phyloP scores from a whole-genome alignment of 1,284 basidiomycete genomes.

The Irpex sp. region DNA sequence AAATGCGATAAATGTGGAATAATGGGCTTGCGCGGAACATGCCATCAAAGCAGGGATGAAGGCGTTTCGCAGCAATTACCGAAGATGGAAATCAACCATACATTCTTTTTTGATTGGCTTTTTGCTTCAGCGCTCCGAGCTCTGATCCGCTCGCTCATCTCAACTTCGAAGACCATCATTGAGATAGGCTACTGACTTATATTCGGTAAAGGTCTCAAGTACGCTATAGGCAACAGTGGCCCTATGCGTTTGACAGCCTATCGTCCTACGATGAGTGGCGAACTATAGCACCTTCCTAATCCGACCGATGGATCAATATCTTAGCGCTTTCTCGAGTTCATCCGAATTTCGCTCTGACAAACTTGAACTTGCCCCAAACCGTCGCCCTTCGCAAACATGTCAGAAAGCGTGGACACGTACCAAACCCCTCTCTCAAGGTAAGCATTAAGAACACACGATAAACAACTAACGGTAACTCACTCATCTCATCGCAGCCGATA shows the following conservation, averaged over 20 bases:
- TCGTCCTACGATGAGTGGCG: no score
- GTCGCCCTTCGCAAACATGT: not conserved
- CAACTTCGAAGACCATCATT: no score
- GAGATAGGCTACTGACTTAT: no score
- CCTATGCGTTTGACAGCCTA: no score
- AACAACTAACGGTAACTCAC: not conserved
- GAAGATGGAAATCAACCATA: not conserved
- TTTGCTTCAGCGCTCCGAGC: not conserved
- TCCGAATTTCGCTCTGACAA: not conserved
- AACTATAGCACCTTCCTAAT: not conserved
- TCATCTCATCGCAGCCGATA: constrained; percentile 68
- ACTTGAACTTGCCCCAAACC: not conserved
- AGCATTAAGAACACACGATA: not conserved
- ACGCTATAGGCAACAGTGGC: no score
- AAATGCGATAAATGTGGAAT: no score
- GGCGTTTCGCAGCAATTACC: not conserved
- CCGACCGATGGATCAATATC: not conserved
- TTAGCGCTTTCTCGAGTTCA: not conserved
- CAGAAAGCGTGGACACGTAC: constrained; percentile 61
- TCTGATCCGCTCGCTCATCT: no score
- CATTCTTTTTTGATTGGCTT: not conserved
- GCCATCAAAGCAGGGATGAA: not conserved
- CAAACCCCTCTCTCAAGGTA: constrained; percentile 77
- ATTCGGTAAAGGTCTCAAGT: no score
- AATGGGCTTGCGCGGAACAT: not conserved